Evolutionary conservation across 2,329 filamentous ascomycete species (phyloP), one percentile per base, ranked within the genome.

Genomic region (Diaporthe capsici): DNA sequence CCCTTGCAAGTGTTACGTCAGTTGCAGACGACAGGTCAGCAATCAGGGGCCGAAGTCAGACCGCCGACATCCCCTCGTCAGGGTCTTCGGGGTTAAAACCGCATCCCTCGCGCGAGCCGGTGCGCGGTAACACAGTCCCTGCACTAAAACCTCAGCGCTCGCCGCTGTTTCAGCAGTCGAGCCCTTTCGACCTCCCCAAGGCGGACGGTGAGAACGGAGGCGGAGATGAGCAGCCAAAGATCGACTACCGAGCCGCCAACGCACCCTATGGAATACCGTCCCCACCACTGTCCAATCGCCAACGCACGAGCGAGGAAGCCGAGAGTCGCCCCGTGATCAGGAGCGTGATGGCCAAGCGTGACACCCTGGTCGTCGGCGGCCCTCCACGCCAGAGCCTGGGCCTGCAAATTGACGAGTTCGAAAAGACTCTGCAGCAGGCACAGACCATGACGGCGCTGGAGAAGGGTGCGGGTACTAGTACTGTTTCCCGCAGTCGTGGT

Each of bases 341-440:
- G 47, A 86, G 86, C 58, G 86, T 89, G 0, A 78, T 80, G n/a
- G 87, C 88, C 4, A 88, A 87, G 79, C 87, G 88, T 44, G 88
- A 91, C 58, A 89, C 88, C 1, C 78, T 89, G 20, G 87, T 87
- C 0, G 85, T 88, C 28, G 84, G 85, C 76, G 83, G 85, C 0
- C 84, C 87, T 2, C 84, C 86, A 28, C 84, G 87, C 49, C 84
- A 84, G 61, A 91, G 89, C 78, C 83, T 90, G 72, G 85, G 86
- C 5, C 87, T 88, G 82, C 86, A 86, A 74, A 83, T 89, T 17
- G 86, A 89, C 47, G 82, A 84, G 72, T 74, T 84, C 9, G 83
- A 84, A 60, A 81, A 81, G 76, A 79, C 80, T 6, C 81, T 83
- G 55, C 71, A 83, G 51, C 79, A 78, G 22, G 81, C 81, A 10